Conservation (phyloP, 345 rosid genomes). For the Noccaea caerulescens region DNA sequence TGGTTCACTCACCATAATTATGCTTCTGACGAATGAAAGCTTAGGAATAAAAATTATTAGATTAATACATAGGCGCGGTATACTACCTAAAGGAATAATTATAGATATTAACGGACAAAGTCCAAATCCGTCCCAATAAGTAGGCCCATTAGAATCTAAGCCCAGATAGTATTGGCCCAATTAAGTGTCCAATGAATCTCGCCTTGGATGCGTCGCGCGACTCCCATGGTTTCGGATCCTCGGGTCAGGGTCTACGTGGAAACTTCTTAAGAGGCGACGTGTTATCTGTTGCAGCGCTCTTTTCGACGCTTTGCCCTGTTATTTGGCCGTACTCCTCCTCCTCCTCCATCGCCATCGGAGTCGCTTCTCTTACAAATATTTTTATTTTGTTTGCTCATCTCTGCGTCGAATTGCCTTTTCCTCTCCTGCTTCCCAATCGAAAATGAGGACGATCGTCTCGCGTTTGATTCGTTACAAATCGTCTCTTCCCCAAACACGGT, state of each 20-base stretch:
- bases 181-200: neutral
- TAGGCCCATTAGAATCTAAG: conserved; percentile 5
- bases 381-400: neutral
- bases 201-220: conserved; percentile 23
- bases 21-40: too few relatives aligned
- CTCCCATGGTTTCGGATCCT: conserved; percentile 27
- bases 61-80: too few relatives aligned
- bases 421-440: neutral
- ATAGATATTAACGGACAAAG: too few relatives aligned
- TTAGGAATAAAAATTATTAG: too few relatives aligned
- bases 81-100: too few relatives aligned
- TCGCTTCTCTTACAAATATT: neutral
- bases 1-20: too few relatives aligned
- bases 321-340: conserved; percentile 21
- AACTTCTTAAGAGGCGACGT: conserved; percentile 25
- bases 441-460: conserved; percentile 46
- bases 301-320: conserved; percentile 28
- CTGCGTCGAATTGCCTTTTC: conserved; percentile 7
- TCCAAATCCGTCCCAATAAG: too few relatives aligned
- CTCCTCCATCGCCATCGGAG: conserved; percentile 36
- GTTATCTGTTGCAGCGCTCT: conserved; percentile 27
- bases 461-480: conserved; percentile 44
- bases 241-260: conserved; percentile 40
- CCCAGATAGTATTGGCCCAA: conserved; percentile 4
- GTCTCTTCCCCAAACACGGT: neutral